Evolutionary conservation across 768 basidiomycete species (phyloP), one percentile per base, ranked within the genome.

Genomic region (Phlegmacium glaucopus): DNA sequence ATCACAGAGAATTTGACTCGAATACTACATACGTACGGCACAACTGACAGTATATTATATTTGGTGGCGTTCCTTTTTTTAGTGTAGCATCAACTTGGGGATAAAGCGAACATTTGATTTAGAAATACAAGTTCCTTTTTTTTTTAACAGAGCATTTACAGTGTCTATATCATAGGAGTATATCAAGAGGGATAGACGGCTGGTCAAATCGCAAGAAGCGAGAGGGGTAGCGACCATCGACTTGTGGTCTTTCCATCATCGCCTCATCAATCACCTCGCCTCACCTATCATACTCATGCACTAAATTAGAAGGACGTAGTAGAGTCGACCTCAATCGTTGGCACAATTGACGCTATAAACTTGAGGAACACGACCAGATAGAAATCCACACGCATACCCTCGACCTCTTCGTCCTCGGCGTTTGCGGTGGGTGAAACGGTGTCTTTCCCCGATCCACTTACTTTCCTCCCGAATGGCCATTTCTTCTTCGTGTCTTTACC

Each of bases 361-460:
- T 98, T 99, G 73, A 98, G 82, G 82, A 98, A 98, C 45, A 93
- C 94, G 58, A 96, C 91, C 42, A 96, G 80, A 66, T 98, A 98
- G 70, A 96, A 96, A 67, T 99, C 96, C 36, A 99, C 96, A 28
- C 94, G 78, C 79, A 99, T 85, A 29, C 94, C 94, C 59, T 94
- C 92, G 10, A 82, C 71, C 36, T 87, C 85, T 34, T 92, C 87
- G 2, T 79, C 80, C 4, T 69, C 72, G 1, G 63, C 59, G 25
- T 51, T 59, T 2, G 66, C 2, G 22, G 22, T 3, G 3, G 22
- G 50, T 6, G 58, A 58, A 60, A 77, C 80, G 39, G 76, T 72
- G 30, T 82, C 79, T 63, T 82, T 82, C 47, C 64, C 68, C n/a
- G 63, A 60, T 42, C 80, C 78, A 50, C 85, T 83, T 10, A 82